phyloP scores from a whole-genome alignment of 345 rosid genomes.

The Melastoma malabathricum region DNA sequence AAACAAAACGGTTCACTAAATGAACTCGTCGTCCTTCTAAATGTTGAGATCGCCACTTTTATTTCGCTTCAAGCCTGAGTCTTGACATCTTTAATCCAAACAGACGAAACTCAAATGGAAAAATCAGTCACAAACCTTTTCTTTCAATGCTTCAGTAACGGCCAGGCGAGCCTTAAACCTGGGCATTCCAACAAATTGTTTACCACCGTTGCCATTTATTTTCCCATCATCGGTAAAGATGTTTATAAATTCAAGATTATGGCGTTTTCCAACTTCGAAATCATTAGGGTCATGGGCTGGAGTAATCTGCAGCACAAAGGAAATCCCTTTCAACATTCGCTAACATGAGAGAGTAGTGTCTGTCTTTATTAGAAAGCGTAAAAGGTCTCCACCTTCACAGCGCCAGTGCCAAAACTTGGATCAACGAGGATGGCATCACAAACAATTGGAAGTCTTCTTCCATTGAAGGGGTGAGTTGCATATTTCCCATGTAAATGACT shows the following conservation, averaged over 20 bases:
- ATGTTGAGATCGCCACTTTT: too few species aligned
- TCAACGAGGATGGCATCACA: conserved; percentile 77
- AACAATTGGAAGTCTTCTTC: conserved; percentile 68
- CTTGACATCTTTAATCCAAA: too few species aligned
- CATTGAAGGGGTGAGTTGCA: conserved; percentile 85
- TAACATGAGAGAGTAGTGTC: conserved; percentile 1
- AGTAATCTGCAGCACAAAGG: conserved; percentile 52
- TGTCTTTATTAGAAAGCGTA: too few species aligned
- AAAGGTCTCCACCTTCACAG: conserved; percentile 58
- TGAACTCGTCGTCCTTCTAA: too few species aligned
- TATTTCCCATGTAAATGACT: conserved; percentile 71
- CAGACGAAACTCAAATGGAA: background rate
- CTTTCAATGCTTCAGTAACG: conserved; percentile 54
- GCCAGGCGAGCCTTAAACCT: conserved; percentile 85
- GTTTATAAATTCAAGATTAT: conserved; percentile 64
- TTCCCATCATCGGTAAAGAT: conserved; percentile 88
- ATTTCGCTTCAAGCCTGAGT: too few species aligned
- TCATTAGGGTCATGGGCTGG: conserved; percentile 98
- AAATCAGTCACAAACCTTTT: conserved; percentile 30
- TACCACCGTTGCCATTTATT: conserved; percentile 72
- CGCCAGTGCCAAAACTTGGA: conserved; percentile 90
- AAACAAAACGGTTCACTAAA: too few species aligned
- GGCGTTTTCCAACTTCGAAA: conserved; percentile 86
- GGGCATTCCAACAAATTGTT: conserved; percentile 69
- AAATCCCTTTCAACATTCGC: background rate